Evolutionary conservation across 164 flowering plant species (phyloP), one percentile per base, ranked within the genome.

Genomic region (Cinnamomum chago): DNA sequence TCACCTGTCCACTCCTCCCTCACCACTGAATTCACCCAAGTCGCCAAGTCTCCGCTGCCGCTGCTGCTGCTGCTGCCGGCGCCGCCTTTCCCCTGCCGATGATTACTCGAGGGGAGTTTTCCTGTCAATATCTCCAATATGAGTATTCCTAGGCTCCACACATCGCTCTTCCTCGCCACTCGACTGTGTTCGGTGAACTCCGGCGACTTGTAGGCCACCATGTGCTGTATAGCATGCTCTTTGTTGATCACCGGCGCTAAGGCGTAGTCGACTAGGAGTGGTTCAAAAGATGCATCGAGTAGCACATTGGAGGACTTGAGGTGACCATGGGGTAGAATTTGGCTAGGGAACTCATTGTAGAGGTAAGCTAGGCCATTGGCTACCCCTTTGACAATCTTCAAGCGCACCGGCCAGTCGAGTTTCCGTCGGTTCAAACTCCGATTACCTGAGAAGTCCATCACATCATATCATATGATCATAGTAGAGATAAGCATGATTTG

Each of bases 241-340:
- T 80, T 85, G 82, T 86, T 90, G 52, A 88, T 82, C 27, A 93
- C 77, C 0, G 97, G 94, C 3, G 76, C 78, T 0, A 93, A 78
- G 1, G 83, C 87, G 52, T 90, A 95, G 74, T 95, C 99, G 2
- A 85, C 76, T 14, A 95, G 81, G 30, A 88, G 75, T 0, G 98
- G 94, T 52, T 90, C 83, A 28, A 73, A 76, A 18, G 84, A 75
- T 4, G 82, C 81, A 22, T 77, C 79, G 14, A 95, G 84, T 18
- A 95, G 86, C n/a, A 95, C 89, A 64, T 95, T 95, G 18, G 99
- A 92, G 23, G 98, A 88, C 69, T 93, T 95, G 11, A 95, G 83
- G 83, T 95, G 94, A 30, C 97, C 98, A 60, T 95, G 99, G 0
- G 98, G 90, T 27, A 85, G 73, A 15, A 77, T 82, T n/a, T 91